Conservation (phyloP, 306 rosid species). For the Alnus glutinosa region DNA sequence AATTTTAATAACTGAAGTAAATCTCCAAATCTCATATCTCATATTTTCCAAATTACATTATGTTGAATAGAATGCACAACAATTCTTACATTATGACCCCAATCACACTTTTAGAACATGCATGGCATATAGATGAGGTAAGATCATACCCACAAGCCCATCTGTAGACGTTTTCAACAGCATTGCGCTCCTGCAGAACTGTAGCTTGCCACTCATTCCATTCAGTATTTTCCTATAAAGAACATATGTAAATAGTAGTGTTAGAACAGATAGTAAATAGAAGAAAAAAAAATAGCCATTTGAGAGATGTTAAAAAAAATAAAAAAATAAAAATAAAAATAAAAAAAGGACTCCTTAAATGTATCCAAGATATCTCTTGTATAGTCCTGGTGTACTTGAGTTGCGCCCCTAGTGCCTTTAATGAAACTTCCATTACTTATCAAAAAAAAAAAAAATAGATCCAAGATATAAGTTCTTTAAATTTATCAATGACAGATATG, state of each 20-base stretch:
- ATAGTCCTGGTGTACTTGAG: too few relatives aligned
- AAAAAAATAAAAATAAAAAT: not conserved
- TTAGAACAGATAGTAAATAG: not conserved
- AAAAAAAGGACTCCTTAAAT: not conserved
- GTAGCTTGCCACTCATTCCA: constrained; percentile 94
- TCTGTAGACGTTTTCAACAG: constrained; percentile 83
- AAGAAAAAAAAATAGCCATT: not conserved
- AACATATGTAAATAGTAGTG: constrained; percentile 13
- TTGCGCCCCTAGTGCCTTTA: too few relatives aligned
- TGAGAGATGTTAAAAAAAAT: not conserved
- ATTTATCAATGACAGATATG: not conserved
- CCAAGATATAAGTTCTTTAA: constrained; percentile 9
- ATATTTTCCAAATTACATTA: not conserved
- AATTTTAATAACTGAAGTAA: not conserved
- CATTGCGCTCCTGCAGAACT: constrained; percentile 81
- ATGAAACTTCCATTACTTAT: too few relatives aligned
- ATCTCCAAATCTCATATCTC: not conserved
- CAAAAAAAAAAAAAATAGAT: not conserved
- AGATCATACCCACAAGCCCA: constrained; percentile 96
- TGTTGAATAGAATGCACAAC: not conserved
- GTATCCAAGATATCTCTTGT: not conserved
- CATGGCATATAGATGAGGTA: constrained; percentile 21
- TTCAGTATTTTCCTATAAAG: constrained; percentile 68
- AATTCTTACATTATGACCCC: not conserved
- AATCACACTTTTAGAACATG: constrained; percentile 4